Evolutionary conservation across 495 filamentous ascomycete species (phyloP), one percentile per base, ranked within the genome.

Genomic region (Xylaria intraflava): DNA sequence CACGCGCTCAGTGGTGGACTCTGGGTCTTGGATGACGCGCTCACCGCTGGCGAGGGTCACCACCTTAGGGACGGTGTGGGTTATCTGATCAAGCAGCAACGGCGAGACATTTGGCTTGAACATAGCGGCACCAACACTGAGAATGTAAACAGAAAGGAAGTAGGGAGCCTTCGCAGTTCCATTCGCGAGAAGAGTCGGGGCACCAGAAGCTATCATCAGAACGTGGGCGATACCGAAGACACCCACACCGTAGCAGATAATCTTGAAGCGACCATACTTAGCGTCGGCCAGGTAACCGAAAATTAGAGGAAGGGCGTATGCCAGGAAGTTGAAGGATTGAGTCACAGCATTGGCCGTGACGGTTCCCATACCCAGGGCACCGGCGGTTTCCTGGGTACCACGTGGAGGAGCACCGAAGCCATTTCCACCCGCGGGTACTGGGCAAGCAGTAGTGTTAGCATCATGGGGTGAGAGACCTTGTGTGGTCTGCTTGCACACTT

Each of bases 41-140:
- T 83, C 76, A 16, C 80, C 79, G 14, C 33, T 66, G 31, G 64
- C 59, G 12, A 74, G 63, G 1, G 67, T 76, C 8, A 72, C 67
- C 12, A 82, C 65, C 23, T 59, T 70, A 20, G 72, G 73, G 5
- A 70, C 72, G 2, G 64, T 76, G 16, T 70, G 69, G 16, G 72
- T 73, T 33, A 82, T 78, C 59, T 84, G 81, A 49, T 85, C 81
- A 17, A 79, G 78, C 52, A 78, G 65, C 24, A 83, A 66, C 1
- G 83, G 82, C n/a, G 78, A 79, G 41, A 86, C 81, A 53, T 84
- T 84, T 50, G 82, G 78, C 72, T 86, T 85, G 72, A 86, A 76
- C 71, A 78, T 76, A 51, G 71, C 76, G 69, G 49, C 26, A 51
- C 83, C 83, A 36, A 86, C 47, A 19, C 79, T 72, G 11, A 86